Percentiles rank a stretch among this genome's conserved stretches.
These are phyloP conservation scores for Vitis rupestris DNA, from an alignment of 164 flowering plant genomes.

Conservation along the genomic window DNA sequence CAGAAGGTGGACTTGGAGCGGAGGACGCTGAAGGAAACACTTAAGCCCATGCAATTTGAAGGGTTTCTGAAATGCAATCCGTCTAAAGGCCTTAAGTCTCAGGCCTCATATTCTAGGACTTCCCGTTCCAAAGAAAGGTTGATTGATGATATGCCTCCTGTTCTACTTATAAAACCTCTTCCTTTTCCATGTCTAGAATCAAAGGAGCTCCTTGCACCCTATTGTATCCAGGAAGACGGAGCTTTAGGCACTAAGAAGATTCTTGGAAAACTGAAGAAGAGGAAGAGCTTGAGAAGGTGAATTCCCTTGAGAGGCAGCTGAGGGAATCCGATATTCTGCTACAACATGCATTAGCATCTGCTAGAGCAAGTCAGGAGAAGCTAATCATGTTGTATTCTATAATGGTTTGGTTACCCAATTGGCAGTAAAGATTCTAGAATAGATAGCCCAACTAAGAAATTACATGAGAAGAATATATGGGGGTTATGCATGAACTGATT, in stretches of 20 bases:
- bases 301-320: too few species aligned
- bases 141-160: conserved; percentile 50
- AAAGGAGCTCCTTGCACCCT: conserved; percentile 7
- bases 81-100: conserved; percentile 12
- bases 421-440: too few species aligned
- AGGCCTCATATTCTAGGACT: conserved; percentile 4
- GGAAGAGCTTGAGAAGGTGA: conserved; percentile 10
- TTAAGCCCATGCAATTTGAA: conserved; percentile 50
- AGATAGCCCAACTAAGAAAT: too few species aligned
- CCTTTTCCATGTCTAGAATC: conserved; percentile 15
- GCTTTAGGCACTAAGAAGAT: conserved; percentile 18
- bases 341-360: too few species aligned
- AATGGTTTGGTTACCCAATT: too few species aligned
- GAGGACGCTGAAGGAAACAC: conserved; percentile 52
- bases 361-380: too few species aligned
- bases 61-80: conserved; percentile 43
- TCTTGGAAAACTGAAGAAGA: conserved; percentile 21
- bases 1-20: conserved; percentile 23
- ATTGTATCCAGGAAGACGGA: conserved; percentile 10
- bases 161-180: conserved; percentile 74
- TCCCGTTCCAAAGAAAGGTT: conserved; percentile 16
- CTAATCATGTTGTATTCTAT: too few species aligned
- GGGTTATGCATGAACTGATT: too few species aligned
- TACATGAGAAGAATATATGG: too few species aligned
- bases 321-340: too few species aligned